These are phyloP conservation scores for Barnettozyma salicaria DNA, from an alignment of 805 yeast genomes.

Conservation along the genomic window DNA sequence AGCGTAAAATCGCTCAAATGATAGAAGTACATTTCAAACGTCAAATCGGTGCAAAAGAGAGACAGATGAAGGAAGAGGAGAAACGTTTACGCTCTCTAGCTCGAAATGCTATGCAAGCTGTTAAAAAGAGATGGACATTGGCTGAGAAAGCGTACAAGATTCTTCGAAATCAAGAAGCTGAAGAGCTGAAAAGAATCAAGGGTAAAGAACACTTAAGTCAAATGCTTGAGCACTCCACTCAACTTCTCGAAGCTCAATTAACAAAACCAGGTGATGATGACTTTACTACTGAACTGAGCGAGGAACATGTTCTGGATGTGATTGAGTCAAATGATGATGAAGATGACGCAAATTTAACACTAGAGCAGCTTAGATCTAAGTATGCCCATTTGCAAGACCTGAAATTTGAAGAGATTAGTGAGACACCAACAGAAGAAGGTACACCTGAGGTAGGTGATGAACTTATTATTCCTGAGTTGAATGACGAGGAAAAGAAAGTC, in stretches of 20 bases:
- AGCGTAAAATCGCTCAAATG: conserved; percentile 71
- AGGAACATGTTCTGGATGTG: conserved; percentile 29
- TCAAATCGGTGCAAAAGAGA: conserved; percentile 82
- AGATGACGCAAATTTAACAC: conserved; percentile 26
- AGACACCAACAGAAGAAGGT: conserved; percentile 19
- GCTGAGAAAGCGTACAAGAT: conserved; percentile 79
- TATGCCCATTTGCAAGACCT: conserved; percentile 23
- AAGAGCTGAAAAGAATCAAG: conserved; percentile 68
- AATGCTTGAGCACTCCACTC: conserved; percentile 87
- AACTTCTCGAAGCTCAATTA: conserved; percentile 79
- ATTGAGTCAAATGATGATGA: conserved; percentile 22
- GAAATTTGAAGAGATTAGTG: conserved; percentile 26
- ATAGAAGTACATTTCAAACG: conserved; percentile 83
- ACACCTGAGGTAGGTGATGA: conserved; percentile 19
- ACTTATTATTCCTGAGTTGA: conserved; percentile 17
- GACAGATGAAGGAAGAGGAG: conserved; percentile 69
- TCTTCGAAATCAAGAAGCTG: conserved; percentile 70
- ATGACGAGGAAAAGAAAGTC: conserved; percentile 22
- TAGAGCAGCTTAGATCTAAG: conserved; percentile 24
- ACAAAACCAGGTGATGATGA: conserved; percentile 34
- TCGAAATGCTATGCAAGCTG: conserved; percentile 75
- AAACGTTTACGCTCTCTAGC: conserved; percentile 64
- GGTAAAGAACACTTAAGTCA: conserved; percentile 85
- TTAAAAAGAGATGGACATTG: conserved; percentile 82
- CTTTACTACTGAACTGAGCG: conserved; percentile 17